Evolutionary conservation across 2,329 filamentous ascomycete species (phyloP).

Genomic region (Beauveria scarabaeidicola): DNA sequence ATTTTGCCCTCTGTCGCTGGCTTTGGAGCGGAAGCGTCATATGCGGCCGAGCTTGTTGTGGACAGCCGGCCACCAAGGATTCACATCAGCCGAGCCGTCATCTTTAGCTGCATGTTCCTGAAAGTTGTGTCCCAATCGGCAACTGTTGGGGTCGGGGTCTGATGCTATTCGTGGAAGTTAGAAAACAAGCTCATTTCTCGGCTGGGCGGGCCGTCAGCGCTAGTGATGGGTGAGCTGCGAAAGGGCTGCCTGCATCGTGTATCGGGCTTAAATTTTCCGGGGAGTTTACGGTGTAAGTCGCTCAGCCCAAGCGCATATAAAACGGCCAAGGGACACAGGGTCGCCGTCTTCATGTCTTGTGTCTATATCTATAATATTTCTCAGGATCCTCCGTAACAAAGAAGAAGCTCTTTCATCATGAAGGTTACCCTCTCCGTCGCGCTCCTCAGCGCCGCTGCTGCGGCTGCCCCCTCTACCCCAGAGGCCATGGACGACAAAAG

Average conservation of each 20-base stretch:
- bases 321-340: not conserved
- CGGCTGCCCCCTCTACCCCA: not conserved
- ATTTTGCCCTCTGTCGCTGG: too few relatives aligned
- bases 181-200: not conserved
- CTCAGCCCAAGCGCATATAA: not conserved
- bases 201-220: not conserved
- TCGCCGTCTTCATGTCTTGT: too few relatives aligned
- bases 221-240: not conserved
- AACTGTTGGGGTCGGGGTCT: not conserved
- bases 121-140: not conserved
- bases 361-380: too few relatives aligned
- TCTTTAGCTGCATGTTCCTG: too few relatives aligned
- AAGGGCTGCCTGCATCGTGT: not conserved
- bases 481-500: constrained; percentile 1
- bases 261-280: not conserved
- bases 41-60: too few relatives aligned
- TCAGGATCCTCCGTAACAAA: not conserved
- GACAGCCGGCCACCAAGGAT: too few relatives aligned
- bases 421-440: not conserved
- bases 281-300: not conserved
- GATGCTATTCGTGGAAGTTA: not conserved
- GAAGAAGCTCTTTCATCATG: not conserved
- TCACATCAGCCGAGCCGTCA: too few relatives aligned
- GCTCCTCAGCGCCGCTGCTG: not conserved
- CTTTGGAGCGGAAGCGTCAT: too few relatives aligned